Evolutionary conservation across 495 filamentous ascomycete species (phyloP).

Genomic region (Talaromyces borbonicus): DNA sequence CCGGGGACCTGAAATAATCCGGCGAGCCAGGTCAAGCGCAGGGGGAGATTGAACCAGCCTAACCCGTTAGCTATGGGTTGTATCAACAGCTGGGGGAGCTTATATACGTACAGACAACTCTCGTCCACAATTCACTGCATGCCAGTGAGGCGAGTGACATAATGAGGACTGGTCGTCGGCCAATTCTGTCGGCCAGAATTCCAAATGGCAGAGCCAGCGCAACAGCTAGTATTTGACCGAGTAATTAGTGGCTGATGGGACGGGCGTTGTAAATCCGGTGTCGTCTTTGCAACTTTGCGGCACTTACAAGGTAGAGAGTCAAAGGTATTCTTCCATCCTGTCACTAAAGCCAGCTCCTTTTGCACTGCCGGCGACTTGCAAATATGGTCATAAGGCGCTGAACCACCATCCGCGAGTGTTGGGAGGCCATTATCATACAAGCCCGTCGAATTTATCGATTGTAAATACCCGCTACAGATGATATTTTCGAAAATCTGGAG

Average conservation of each 20-base stretch:
- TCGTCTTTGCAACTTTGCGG: not conserved
- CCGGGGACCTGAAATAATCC: constrained; percentile 20
- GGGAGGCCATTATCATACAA: not conserved
- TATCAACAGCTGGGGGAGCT: not conserved
- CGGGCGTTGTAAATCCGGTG: no score
- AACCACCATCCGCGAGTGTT: not conserved
- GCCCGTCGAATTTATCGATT: not conserved
- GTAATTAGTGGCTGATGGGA: no score
- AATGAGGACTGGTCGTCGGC: constrained; percentile 32
- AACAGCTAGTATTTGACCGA: constrained; percentile 17
- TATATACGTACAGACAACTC: constrained; percentile 26
- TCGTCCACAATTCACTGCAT: constrained; percentile 23
- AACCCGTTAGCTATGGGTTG: not conserved
- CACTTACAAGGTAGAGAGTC: constrained; percentile 24
- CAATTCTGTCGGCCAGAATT: constrained; percentile 31
- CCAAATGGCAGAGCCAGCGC: constrained; percentile 25
- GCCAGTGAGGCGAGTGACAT: constrained; percentile 24
- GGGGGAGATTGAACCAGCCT: constrained; percentile 11
- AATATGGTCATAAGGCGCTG: not conserved
- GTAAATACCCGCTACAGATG: not conserved
- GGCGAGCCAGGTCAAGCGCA: constrained; percentile 25
- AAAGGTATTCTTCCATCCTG: constrained; percentile 31
- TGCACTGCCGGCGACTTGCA: constrained; percentile 37
- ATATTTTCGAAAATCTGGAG: constrained; percentile 1
- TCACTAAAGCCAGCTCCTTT: constrained; percentile 31